A percentile compares a stretch with the other conserved stretches of the same genome.
phyloP scores from a whole-genome alignment of 2,329 filamentous ascomycete genomes.

The Bimuria novae-zelandiae region DNA sequence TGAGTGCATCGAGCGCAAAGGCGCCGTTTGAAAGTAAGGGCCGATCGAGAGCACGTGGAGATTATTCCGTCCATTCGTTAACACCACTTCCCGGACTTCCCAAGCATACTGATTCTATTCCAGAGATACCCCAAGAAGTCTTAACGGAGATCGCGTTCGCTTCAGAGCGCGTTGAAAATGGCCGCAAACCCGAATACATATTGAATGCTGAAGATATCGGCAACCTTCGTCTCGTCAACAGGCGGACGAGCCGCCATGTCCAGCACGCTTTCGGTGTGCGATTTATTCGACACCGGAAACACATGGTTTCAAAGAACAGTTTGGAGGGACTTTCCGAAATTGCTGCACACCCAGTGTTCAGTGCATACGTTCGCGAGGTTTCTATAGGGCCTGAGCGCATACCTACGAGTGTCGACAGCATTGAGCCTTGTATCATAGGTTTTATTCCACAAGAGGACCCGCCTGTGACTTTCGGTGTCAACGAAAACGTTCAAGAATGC shows the following conservation, averaged over 20 bases:
- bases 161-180: background rate
- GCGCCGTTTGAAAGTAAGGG: background rate
- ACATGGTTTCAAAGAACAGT: slow-evolving; percentile 6
- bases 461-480: no score
- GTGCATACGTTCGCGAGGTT: background rate
- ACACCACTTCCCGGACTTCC: no score
- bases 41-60: no score
- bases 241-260: background rate
- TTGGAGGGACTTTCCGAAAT: background rate
- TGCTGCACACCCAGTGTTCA: background rate
- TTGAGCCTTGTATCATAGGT: background rate
- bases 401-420: background rate
- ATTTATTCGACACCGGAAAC: slow-evolving; percentile 4
- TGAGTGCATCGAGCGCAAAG: background rate
- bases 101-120: background rate
- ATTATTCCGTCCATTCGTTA: no score
- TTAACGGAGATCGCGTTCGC: background rate
- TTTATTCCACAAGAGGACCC: no score
- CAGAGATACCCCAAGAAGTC: background rate
- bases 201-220: background rate
- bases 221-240: slow-evolving; percentile 4
- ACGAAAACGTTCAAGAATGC: no score
- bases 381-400: slow-evolving; percentile 5
- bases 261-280: background rate
- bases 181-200: background rate